Evolutionary conservation across 2,329 filamentous ascomycete species (phyloP).

Genomic region (Trichoderma brevicompactum): DNA sequence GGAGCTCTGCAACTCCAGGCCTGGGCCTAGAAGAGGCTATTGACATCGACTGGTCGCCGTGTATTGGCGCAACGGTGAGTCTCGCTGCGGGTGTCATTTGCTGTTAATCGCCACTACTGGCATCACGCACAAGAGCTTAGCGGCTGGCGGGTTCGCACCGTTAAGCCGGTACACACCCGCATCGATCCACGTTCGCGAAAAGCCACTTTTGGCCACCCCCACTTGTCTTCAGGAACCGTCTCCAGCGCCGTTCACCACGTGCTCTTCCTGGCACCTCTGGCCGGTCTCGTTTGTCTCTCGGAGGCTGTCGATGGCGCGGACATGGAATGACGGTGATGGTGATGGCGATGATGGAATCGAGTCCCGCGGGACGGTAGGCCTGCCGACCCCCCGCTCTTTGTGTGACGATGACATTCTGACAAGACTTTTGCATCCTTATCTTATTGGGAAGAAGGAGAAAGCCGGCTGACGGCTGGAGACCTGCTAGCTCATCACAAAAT

Average conservation of each 20-base stretch:
- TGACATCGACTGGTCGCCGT: neutral
- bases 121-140: neutral
- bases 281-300: neutral
- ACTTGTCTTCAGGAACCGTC: slow-evolving; percentile 25
- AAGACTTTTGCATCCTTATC: neutral
- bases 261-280: slow-evolving; percentile 24
- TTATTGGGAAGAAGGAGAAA: neutral
- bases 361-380: neutral
- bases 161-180: slow-evolving; percentile 9
- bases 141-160: slow-evolving; percentile 25
- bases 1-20: neutral
- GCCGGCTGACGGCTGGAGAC: too few relatives aligned
- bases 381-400: slow-evolving; percentile 9
- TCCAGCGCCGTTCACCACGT: slow-evolving; percentile 25
- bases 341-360: neutral
- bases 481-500: too few relatives aligned
- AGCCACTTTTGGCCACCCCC: slow-evolving; percentile 23
- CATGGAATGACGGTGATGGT: neutral
- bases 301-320: neutral
- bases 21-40: slow-evolving; percentile 17
- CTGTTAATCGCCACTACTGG: slow-evolving; percentile 2
- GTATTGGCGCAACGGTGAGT: slow-evolving; percentile 6
- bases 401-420: slow-evolving; percentile 9
- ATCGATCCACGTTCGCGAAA: neutral
- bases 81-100: neutral